These are phyloP conservation scores for Alternaria angustiovoidea DNA, from an alignment of 2,329 filamentous ascomycete species.

Conservation along the genomic window DNA sequence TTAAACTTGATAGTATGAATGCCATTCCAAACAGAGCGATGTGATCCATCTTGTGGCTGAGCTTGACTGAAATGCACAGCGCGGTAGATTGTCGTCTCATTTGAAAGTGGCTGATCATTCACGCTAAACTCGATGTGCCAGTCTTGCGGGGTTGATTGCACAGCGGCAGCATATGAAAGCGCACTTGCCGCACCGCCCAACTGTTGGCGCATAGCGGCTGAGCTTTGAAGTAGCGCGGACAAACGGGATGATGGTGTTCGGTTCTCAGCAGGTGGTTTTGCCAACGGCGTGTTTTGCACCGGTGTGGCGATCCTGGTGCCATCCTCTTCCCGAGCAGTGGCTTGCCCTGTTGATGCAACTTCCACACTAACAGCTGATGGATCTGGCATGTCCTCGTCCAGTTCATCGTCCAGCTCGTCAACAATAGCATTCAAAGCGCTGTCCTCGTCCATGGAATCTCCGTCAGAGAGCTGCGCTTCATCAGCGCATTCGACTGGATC, in stretches of 20 bases:
- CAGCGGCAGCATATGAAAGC: slow-evolving; percentile 84
- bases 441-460: slow-evolving; percentile 72
- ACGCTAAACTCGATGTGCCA: slow-evolving; percentile 98
- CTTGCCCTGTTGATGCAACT: slow-evolving; percentile 82
- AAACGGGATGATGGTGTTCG: slow-evolving; percentile 41
- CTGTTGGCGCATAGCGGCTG: slow-evolving; percentile 41
- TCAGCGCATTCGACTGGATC: slow-evolving; percentile 90
- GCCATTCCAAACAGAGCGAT: slow-evolving; percentile 85
- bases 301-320: slow-evolving; percentile 87
- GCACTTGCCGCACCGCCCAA: slow-evolving; percentile 57
- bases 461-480: slow-evolving; percentile 81
- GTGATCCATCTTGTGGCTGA: slow-evolving; percentile 69
- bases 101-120: slow-evolving; percentile 81
- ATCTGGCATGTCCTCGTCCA: slow-evolving; percentile 72
- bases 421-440: slow-evolving; percentile 81
- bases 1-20: slow-evolving; percentile 93
- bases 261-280: slow-evolving; percentile 40
- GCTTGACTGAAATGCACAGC: slow-evolving; percentile 80
- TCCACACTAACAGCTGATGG: slow-evolving; percentile 92
- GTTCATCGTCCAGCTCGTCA: slow-evolving; percentile 87
- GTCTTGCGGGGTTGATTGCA: slow-evolving; percentile 82
- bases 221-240: slow-evolving; percentile 41
- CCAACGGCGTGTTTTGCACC: slow-evolving; percentile 61
- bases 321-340: slow-evolving; percentile 91
- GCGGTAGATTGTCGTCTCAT: slow-evolving; percentile 94